phyloP scores from a whole-genome alignment of 1,284 basidiomycete genomes.

The Trametes hirsuta region DNA sequence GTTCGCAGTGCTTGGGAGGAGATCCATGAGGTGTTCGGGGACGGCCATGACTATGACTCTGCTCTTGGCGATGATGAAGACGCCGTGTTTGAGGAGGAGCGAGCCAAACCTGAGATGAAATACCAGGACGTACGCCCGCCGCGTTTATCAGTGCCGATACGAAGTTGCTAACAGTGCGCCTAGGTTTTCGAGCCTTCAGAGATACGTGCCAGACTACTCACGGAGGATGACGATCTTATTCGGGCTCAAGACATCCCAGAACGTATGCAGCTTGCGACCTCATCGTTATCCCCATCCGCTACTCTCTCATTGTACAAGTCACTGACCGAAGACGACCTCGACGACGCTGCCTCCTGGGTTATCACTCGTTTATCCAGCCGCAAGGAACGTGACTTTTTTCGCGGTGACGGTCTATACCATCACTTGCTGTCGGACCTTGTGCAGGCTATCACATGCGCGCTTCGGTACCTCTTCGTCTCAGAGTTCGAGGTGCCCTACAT shows the following conservation, averaged over 20 bases:
- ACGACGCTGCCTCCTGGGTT: slow-evolving; percentile 89
- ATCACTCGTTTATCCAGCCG: slow-evolving; percentile 82
- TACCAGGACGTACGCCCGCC: slow-evolving; percentile 80
- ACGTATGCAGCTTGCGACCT: slow-evolving; percentile 94
- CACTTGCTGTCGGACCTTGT: slow-evolving; percentile 74
- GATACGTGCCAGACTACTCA: slow-evolving; percentile 89
- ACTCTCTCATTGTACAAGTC: slow-evolving; percentile 70
- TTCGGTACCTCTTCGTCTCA: slow-evolving; percentile 87
- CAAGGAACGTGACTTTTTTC: slow-evolving; percentile 79
- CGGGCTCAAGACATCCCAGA: slow-evolving; percentile 92
- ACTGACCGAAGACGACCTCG: slow-evolving; percentile 71
- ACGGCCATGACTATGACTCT: slow-evolving; percentile 97
- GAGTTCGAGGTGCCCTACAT: slow-evolving; percentile 95
- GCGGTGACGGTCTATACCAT: slow-evolving; percentile 57
- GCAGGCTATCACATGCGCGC: slow-evolving; percentile 77
- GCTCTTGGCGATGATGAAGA: slow-evolving; percentile 84
- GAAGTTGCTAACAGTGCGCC: not conserved
- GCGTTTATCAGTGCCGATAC: slow-evolving; percentile 1
- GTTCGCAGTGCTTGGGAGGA: slow-evolving; percentile 89
- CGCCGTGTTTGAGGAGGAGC: slow-evolving; percentile 60
- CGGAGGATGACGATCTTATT: slow-evolving; percentile 94
- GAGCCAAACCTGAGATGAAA: slow-evolving; percentile 73
- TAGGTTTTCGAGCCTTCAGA: slow-evolving; percentile 99
- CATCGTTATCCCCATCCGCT: slow-evolving; percentile 73
- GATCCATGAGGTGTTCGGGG: slow-evolving; percentile 96